Evolutionary conservation across 1,139 yeast genomes (phyloP), one percentile per base, ranked within the genome.

Genomic region (Yamadazyma songkhlaensis): DNA sequence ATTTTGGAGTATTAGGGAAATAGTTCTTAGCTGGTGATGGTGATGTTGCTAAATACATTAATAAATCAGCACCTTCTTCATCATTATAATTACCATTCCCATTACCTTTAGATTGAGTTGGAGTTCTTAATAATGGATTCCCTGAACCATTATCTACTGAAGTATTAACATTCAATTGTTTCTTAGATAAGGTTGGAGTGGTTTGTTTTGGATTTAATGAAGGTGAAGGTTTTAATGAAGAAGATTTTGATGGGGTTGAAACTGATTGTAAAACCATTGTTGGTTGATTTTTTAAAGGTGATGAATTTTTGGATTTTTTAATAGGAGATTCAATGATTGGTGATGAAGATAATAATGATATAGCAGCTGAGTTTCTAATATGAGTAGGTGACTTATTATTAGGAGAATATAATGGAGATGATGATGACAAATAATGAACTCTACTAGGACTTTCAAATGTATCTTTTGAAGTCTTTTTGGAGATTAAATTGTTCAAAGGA

Each of bases 1-100:
- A 31, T 36, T 45, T 49, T 8, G 75, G 73, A 7, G 72, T 66
- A 41, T 56, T 55, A n/a, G 60, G 51, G 42, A 51, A 59, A 47
- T 54, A 59, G 4, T 68, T 64, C 37, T 67, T 69, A 1, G 83
- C 81, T 0, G 90, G 88, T 0, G 92, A 83, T 1, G 96, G 96
- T 3, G 95, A 84, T 4, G 94, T 84, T 3, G 95, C 95, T 50
- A 87, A 68, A 56, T 78, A 87, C 79, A 87, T 76, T 44, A 87
- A 69, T 44, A 87, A 63, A 55, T 84, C 94, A 1, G 95, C 96
- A 5, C 95, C 96, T 56, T 83, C 89, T 37, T 82, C 86, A 42
- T 77, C 81, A 39, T 72, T 60, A 48, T 61, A 51, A 33, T 48
- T 53, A 6, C 32, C 32, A 12, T 21, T 21, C n/a, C 47, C 47